A percentile compares a stretch with the other conserved stretches of the same genome.
Evolutionary conservation across 495 filamentous ascomycete species (phyloP).

Genomic region (Filosporella fistucella): DNA sequence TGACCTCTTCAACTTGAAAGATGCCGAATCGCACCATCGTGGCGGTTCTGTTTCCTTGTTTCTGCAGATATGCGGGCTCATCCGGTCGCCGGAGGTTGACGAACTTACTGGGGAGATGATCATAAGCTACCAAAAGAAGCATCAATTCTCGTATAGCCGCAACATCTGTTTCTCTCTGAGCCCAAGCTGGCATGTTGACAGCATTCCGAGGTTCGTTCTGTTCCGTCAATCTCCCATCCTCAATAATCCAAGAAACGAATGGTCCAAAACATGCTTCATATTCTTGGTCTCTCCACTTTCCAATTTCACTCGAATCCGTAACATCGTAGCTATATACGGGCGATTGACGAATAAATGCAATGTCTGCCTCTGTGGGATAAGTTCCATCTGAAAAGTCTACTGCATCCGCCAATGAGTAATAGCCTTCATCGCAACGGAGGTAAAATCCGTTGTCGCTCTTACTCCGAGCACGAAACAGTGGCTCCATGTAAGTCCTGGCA

Average conservation of each 20-base stretch:
- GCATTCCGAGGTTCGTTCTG: constrained; percentile 2
- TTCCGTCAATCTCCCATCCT: constrained; percentile 11
- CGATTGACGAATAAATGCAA: constrained; percentile 12
- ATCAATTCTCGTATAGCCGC: constrained; percentile 10
- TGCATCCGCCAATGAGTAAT: neutral
- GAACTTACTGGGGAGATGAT: constrained; percentile 14
- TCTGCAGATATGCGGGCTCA: neutral
- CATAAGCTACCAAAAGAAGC: constrained; percentile 13
- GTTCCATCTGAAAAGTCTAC: neutral
- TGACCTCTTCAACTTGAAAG: constrained; percentile 13
- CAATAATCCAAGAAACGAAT: constrained; percentile 13
- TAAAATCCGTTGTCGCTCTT: constrained; percentile 1
- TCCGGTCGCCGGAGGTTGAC: neutral
- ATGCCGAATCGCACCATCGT: constrained; percentile 12
- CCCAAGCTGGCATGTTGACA: constrained; percentile 5
- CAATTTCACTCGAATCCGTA: constrained; percentile 11
- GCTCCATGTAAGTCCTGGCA: constrained; percentile 14
- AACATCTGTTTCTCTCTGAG: constrained; percentile 5
- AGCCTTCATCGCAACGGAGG: neutral
- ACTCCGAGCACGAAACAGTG: constrained; percentile 13
- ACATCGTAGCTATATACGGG: constrained; percentile 14
- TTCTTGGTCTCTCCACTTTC: constrained; percentile 12
- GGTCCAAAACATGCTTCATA: constrained; percentile 11
- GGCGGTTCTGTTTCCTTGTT: constrained; percentile 10
- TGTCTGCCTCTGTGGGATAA: constrained; percentile 5